Evolutionary conservation across 2,329 filamentous ascomycete species (phyloP), one percentile per base, ranked within the genome.

Genomic region (Microdochium bolleyi): DNA sequence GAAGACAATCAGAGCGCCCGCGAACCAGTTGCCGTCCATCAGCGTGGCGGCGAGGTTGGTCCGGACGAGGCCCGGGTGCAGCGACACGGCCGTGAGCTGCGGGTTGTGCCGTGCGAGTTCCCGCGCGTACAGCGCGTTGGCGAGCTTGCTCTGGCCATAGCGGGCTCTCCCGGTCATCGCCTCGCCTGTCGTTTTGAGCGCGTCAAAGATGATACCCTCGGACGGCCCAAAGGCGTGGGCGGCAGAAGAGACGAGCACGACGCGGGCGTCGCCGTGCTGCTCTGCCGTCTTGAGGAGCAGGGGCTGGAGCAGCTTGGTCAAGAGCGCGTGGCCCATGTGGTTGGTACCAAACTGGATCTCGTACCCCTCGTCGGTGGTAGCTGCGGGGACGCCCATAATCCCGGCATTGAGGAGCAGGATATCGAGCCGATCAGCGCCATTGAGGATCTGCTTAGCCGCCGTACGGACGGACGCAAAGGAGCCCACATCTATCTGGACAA

Each of bases 131-230:
- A 76, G 61, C 4, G 76, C 58, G 53, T 76, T 73, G 0, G 76
- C 76, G 3, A 78, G 62, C 57, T 80, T 79, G 49, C 67, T 70
- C 56, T 75, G 71, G 0, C 68, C 72, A 57, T 79, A 79, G 8
- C 73, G 65, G 3, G 57, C 54, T 63, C 68, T 70, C 5, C 62
- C 55, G 25, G 67, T 66, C 49, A 59, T 58, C 8, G 55, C 46
- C 16, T 53, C 55, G 50, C 51, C 55, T 11, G 49, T 51, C 21
- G 61, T 63, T 14, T 41, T 41, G 37, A 41, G 37, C 37, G 37
- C 16, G 37, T 16, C 14, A 14, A 41, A 41, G 37, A 4, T 14
- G 37, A 52, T 65, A 65, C 46, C 64, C 2, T 54, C 61, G 48
- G 59, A 56, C 1, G 63, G 63, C 1, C 59, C 60, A 21, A 58